phyloP scores from a whole-genome alignment of 768 basidiomycete species.

The Rossbeevera mucosa region DNA sequence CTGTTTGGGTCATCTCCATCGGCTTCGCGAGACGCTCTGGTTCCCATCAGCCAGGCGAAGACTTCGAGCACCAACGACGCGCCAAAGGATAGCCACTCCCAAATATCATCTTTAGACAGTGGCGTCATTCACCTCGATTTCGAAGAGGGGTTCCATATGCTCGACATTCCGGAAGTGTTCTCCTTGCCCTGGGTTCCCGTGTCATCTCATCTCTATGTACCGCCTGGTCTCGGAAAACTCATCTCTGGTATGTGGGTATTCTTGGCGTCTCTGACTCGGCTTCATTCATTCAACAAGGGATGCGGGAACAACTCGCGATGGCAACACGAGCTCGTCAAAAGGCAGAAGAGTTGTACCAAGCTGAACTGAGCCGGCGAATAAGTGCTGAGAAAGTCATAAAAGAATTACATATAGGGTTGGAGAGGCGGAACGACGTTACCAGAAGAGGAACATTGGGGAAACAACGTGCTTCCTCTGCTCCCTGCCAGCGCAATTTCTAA shows the following conservation, averaged over 20 bases:
- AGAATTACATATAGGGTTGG: constrained; percentile 13
- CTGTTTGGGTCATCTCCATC: not conserved
- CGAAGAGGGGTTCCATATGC: constrained; percentile 30
- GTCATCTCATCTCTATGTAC: constrained; percentile 30
- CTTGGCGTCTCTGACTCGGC: not conserved
- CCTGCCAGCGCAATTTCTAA: not conserved
- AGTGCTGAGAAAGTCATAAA: constrained; percentile 26
- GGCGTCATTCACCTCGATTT: not conserved
- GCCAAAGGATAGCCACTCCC: not conserved
- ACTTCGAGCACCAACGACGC: not conserved
- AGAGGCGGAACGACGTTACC: not conserved
- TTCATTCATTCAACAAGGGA: constrained; percentile 17
- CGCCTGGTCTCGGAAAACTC: constrained; percentile 32
- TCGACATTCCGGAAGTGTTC: constrained; percentile 32
- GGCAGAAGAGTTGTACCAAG: constrained; percentile 30
- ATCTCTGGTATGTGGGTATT: constrained; percentile 28
- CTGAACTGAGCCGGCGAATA: constrained; percentile 30
- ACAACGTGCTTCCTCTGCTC: not conserved
- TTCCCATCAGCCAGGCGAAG: not conserved
- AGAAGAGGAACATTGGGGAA: not conserved
- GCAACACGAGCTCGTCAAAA: constrained; percentile 32
- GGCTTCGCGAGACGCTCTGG: not conserved
- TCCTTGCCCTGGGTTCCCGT: constrained; percentile 33
- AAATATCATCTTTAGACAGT: not conserved
- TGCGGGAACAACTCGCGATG: constrained; percentile 32